Conservation (phyloP, 176 grass and related monocot species). For the Oryza glaberrima region DNA sequence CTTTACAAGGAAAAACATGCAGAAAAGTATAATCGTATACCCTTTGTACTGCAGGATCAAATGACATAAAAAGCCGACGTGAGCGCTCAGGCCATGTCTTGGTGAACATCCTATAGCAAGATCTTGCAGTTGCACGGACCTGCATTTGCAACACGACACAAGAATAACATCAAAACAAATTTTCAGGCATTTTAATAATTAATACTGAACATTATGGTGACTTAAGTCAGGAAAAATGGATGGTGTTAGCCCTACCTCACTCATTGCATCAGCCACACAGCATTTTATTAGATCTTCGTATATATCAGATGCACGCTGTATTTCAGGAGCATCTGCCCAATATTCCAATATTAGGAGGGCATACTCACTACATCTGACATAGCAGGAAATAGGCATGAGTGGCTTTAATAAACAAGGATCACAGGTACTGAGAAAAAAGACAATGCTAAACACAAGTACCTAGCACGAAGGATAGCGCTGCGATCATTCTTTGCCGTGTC, state of each 20-base stretch:
- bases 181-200: constrained; percentile 13
- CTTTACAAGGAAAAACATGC: constrained; percentile 5
- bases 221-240: constrained; percentile 23
- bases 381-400: constrained; percentile 42
- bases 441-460: constrained; percentile 50
- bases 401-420: constrained; percentile 15
- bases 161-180: constrained; percentile 24
- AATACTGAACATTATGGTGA: constrained; percentile 16
- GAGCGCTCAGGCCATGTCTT: constrained; percentile 89
- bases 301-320: constrained; percentile 78
- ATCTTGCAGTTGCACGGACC: constrained; percentile 80
- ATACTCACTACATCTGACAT: constrained; percentile 87
- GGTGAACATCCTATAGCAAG: constrained; percentile 81
- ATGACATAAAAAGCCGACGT: constrained; percentile 67
- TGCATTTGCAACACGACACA: constrained; percentile 45
- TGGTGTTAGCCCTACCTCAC: constrained; percentile 64
- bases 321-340: constrained; percentile 94
- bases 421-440: constrained; percentile 13
- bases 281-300: constrained; percentile 91
- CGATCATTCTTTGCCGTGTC: constrained; percentile 74
- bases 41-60: constrained; percentile 90
- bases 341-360: constrained; percentile 85
- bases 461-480: constrained; percentile 74
- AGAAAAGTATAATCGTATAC: constrained; percentile 55
- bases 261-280: constrained; percentile 87